A percentile compares a stretch with the other conserved stretches of the same genome.
Conservation (phyloP, 2,329 filamentous ascomycete genomes). For the Ilyonectria sp. region DNA sequence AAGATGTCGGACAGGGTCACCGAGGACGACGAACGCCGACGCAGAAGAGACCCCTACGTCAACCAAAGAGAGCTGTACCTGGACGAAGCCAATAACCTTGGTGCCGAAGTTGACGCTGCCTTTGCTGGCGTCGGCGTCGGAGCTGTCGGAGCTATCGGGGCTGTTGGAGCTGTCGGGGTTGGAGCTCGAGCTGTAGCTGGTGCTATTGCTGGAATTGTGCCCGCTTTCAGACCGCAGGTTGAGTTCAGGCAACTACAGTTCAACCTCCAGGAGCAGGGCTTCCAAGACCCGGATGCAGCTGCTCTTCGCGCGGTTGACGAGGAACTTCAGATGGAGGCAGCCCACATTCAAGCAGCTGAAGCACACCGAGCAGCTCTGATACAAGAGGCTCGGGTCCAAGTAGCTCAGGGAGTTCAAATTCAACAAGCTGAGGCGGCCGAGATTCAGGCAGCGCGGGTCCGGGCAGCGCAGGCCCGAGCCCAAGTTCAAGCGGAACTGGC, state of each 20-base stretch:
- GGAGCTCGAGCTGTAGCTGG: background rate
- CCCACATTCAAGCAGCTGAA: background rate
- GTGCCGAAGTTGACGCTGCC: background rate
- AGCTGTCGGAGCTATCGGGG: background rate
- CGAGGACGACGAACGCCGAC: conserved; percentile 57
- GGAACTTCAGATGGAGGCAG: background rate
- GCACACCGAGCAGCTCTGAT: background rate
- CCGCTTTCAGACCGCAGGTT: background rate
- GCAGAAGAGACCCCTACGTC: conserved; percentile 10
- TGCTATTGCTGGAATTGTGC: background rate
- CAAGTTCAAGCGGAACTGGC: conserved; percentile 8
- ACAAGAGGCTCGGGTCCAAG: background rate
- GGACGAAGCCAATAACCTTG: background rate
- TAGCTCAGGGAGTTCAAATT: background rate
- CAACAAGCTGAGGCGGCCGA: background rate
- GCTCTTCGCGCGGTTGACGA: background rate
- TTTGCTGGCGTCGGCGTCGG: background rate
- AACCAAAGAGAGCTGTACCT: conserved; percentile 11
- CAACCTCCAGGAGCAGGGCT: background rate
- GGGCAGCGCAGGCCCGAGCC: background rate
- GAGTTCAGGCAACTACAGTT: background rate
- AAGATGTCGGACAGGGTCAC: conserved; percentile 69
- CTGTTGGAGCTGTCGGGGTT: background rate
- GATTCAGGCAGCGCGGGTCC: background rate
- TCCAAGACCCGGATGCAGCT: background rate